Evolutionary conservation across 2,329 filamentous ascomycete genomes (phyloP).

Genomic region (Cladobotryum protrusum): DNA sequence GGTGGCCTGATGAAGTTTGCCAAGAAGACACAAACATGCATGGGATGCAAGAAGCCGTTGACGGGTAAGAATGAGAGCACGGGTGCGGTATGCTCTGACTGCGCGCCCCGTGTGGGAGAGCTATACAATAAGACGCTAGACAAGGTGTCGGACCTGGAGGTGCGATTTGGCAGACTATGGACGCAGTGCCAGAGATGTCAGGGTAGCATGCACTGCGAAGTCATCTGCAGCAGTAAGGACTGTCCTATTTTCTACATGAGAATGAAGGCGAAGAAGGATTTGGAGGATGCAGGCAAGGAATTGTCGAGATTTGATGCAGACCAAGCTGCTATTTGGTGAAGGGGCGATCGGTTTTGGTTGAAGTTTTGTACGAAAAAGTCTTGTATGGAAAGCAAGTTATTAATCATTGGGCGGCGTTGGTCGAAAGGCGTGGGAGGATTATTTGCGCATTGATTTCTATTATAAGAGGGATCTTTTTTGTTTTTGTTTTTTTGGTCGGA

Average conservation of each 20-base stretch:
- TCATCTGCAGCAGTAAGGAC: constrained; percentile 93
- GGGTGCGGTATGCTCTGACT: constrained; percentile 85
- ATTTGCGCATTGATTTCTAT: constrained; percentile 12
- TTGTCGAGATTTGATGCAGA: constrained; percentile 84
- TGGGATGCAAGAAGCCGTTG: constrained; percentile 98
- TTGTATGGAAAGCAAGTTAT: background rate
- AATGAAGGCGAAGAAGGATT: constrained; percentile 99
- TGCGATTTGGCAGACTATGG: constrained; percentile 88
- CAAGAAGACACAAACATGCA: constrained; percentile 96
- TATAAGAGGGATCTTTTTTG: background rate
- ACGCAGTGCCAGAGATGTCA: constrained; percentile 98
- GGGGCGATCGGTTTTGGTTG: background rate
- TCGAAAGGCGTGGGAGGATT: background rate
- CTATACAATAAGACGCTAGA: constrained; percentile 87
- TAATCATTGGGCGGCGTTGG: constrained; percentile 6
- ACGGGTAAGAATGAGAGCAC: constrained; percentile 69
- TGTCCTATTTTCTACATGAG: constrained; percentile 99
- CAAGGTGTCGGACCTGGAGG: constrained; percentile 86
- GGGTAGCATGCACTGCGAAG: constrained; percentile 95
- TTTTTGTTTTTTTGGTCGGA: background rate
- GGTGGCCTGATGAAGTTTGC: constrained; percentile 98
- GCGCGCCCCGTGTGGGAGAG: constrained; percentile 78
- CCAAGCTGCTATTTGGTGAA: constrained; percentile 57
- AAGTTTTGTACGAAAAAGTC: background rate
- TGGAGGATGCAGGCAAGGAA: constrained; percentile 91